Base-by-base conservation (phyloP, 1,139 yeast genomes). In the Magnusiomyces paraingens region DNA sequence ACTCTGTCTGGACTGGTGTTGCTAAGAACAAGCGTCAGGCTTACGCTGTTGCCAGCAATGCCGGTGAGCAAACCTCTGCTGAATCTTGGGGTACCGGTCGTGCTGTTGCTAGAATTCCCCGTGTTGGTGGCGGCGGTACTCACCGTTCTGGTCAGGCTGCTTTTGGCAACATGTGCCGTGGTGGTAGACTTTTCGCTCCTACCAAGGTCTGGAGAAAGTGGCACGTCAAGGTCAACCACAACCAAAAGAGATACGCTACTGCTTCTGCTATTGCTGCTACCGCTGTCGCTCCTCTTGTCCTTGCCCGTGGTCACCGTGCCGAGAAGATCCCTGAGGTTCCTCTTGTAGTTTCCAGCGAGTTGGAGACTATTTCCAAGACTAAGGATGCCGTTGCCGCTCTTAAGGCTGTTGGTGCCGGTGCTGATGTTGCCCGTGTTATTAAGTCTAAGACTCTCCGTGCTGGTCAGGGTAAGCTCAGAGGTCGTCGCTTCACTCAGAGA, bases 21-120 rank as follows among this genome's bases (percentile, higher is more conserved):
- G 93, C 91, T 94, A 93, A 93, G 93, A 93, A 93, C 96, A 91
- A 91, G 91, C 91, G 99, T 82, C 99, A 93, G 83, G 97, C 99
- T 77, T 93, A 93, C 86, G 97, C 99, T 75, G 99, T 93, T 70
- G 85, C 98, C 71, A 90, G 84, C 76, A 88, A 89, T 80, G 99
- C 99, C 72, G 99, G 99, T 83, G 96, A 89, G 84, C 98, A 93
- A 83, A 91, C 97, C 78, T 93, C 99, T 65, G 99, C 99, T 76
- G 97, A 90, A 81, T 93, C 99, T 64, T 93, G 99, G 99, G 99
- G 99, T 89, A 94, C 99, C 70, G 99, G 99, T 85, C 91, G 99
- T 84, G 99, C 99, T 80, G 97, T 93, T 75, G 98, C 99, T 81
- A 93, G 99, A 85, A 91, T 93, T 78, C 99, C 99, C 83, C 91